Evolutionary conservation across 2,329 filamentous ascomycete species (phyloP).

Genomic region (Neophaeococcomyces aloes): DNA sequence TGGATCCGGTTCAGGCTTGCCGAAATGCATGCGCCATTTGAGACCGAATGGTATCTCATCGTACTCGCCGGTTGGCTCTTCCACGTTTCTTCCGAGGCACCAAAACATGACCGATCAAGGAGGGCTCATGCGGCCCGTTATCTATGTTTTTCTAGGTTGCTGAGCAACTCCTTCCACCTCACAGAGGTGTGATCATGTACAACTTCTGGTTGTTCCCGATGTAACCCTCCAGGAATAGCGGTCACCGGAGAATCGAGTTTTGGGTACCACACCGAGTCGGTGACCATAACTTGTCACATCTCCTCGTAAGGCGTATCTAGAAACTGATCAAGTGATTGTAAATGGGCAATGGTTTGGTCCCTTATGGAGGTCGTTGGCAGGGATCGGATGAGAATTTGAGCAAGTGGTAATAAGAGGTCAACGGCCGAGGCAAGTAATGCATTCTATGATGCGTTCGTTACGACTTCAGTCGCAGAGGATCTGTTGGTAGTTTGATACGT

Average conservation of each 20-base stretch:
- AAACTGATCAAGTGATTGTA: neutral
- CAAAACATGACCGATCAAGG: conserved; percentile 5
- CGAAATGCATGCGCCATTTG: conserved; percentile 19
- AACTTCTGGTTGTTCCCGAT: neutral
- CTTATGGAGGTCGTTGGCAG: conserved; percentile 3
- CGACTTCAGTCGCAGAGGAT: too few relatives aligned
- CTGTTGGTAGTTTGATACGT: too few relatives aligned
- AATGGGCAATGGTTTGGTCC: neutral
- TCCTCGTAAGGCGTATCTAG: neutral
- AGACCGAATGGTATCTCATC: conserved; percentile 18
- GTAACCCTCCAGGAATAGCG: neutral
- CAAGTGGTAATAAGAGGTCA: conserved; percentile 2
- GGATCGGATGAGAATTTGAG: conserved; percentile 4
- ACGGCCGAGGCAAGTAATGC: conserved; percentile 6
- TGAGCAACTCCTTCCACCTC: neutral
- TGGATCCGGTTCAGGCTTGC: conserved; percentile 18
- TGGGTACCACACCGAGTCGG: conserved; percentile 1
- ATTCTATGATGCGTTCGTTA: conserved; percentile 1
- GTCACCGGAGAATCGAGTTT: neutral
- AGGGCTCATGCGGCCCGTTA: neutral
- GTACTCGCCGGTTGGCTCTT: conserved; percentile 20
- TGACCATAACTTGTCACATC: conserved; percentile 5
- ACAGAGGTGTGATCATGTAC: conserved; percentile 1
- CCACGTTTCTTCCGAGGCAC: conserved; percentile 16
- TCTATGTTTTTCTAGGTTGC: neutral